Evolutionary conservation across 2,329 filamentous ascomycete species (phyloP).

Genomic region (Ophiognomonia clavigignenti-juglandacearum): DNA sequence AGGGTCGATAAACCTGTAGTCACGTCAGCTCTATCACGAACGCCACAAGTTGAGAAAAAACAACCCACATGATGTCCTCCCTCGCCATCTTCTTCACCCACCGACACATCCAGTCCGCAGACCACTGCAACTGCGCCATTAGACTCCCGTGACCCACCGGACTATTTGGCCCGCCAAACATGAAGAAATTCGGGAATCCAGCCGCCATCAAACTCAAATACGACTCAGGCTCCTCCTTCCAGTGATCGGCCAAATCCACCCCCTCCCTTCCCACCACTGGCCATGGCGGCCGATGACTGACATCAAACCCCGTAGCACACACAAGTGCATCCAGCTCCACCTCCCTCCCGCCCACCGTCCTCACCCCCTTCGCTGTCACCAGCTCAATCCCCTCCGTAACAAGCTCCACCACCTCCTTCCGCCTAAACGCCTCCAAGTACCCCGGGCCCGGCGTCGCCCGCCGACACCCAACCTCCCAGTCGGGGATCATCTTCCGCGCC

Average conservation of each 20-base stretch:
- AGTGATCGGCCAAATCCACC: slow-evolving; percentile 46
- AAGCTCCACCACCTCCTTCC: neutral
- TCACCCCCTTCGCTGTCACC: slow-evolving; percentile 52
- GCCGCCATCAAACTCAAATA: slow-evolving; percentile 61
- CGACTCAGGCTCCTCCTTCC: slow-evolving; percentile 56
- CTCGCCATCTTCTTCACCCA: slow-evolving; percentile 8
- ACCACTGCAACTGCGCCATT: slow-evolving; percentile 7
- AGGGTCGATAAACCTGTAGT: neutral
- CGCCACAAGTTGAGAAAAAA: neutral
- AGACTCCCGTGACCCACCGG: slow-evolving; percentile 3
- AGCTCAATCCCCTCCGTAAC: slow-evolving; percentile 24
- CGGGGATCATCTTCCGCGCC: slow-evolving; percentile 41
- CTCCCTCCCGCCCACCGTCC: slow-evolving; percentile 47
- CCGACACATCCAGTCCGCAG: slow-evolving; percentile 2
- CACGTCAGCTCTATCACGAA: neutral
- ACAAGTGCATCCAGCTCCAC: slow-evolving; percentile 56
- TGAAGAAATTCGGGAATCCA: slow-evolving; percentile 59
- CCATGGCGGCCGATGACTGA: slow-evolving; percentile 52
- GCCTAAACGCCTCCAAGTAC: slow-evolving; percentile 55
- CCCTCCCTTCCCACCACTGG: slow-evolving; percentile 46
- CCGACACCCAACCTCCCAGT: slow-evolving; percentile 57
- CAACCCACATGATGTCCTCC: slow-evolving; percentile 11
- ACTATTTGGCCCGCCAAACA: slow-evolving; percentile 9
- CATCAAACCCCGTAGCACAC: slow-evolving; percentile 61
- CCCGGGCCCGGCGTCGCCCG: slow-evolving; percentile 58